A percentile compares a stretch with the other conserved stretches of the same genome.
These are phyloP conservation scores for Phallus indusiatus DNA, from an alignment of 768 basidiomycete species.

Conservation along the genomic window DNA sequence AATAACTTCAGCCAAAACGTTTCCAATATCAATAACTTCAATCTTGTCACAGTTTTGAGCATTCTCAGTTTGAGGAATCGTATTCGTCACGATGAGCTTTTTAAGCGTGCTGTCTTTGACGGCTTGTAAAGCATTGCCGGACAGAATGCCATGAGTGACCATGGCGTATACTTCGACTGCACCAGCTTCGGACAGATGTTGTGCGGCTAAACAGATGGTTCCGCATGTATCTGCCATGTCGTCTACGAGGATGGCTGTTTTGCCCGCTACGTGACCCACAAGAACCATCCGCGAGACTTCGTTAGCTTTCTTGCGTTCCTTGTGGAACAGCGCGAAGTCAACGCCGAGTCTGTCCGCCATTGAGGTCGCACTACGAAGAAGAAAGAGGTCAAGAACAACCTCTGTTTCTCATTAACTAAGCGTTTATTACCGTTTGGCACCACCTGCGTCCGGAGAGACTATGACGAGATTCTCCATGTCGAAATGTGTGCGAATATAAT, in stretches of 20 bases:
- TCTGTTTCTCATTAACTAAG: background rate
- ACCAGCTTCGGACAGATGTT: conserved; percentile 82
- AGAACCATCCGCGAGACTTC: conserved; percentile 92
- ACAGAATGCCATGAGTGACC: conserved; percentile 94
- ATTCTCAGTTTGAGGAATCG: conserved; percentile 82
- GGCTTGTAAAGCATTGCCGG: conserved; percentile 73
- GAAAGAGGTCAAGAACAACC: background rate
- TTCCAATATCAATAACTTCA: conserved; percentile 90
- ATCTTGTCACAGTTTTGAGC: conserved; percentile 65
- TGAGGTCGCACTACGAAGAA: conserved; percentile 70
- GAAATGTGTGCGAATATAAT: conserved; percentile 92
- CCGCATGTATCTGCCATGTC: conserved; percentile 99
- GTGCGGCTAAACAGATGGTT: conserved; percentile 85
- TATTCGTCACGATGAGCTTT: conserved; percentile 97
- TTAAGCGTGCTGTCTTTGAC: conserved; percentile 70
- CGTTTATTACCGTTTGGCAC: conserved; percentile 74
- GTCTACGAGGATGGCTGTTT: conserved; percentile 91
- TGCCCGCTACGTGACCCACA: conserved; percentile 88
- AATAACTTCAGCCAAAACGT: conserved; percentile 93
- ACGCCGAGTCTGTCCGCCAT: conserved; percentile 94
- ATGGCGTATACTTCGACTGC: conserved; percentile 80
- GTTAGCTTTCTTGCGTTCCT: conserved; percentile 96
- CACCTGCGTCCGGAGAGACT: conserved; percentile 96
- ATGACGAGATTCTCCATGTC: conserved; percentile 80
- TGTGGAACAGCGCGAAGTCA: conserved; percentile 98